Conservation (phyloP, 306 rosid species). For the Medicago arabica region DNA sequence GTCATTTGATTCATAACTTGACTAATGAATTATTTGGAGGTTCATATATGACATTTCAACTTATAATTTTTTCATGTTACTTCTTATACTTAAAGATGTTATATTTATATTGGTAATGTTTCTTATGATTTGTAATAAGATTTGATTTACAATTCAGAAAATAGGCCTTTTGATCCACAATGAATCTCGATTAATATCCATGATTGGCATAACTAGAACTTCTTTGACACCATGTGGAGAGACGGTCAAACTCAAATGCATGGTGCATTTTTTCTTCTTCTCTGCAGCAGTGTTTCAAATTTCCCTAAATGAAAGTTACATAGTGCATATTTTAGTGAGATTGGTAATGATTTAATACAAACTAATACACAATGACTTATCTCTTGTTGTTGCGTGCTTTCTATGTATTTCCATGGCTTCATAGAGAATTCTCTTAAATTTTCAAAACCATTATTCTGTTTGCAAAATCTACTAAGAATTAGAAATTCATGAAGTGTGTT, state of each 20-base stretch:
- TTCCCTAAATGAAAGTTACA: not conserved
- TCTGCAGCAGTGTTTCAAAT: not conserved
- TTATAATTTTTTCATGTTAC: not conserved
- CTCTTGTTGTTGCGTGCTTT: slow-evolving; percentile 34
- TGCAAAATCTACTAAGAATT: not conserved
- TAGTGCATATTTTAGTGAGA: not conserved
- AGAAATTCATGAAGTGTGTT: slow-evolving; percentile 4
- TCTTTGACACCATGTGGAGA: slow-evolving; percentile 6
- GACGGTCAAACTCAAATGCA: slow-evolving; percentile 8
- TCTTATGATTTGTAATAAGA: not conserved
- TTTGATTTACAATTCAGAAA: not conserved
- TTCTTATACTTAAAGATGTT: not conserved
- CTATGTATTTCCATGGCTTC: not conserved
- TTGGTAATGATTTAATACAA: not conserved
- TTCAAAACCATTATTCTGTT: not conserved
- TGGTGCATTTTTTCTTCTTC: not conserved
- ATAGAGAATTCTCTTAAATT: not conserved
- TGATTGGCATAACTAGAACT: not conserved
- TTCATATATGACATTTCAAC: not conserved
- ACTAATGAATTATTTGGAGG: not conserved
- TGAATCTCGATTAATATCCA: not conserved
- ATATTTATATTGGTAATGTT: not conserved
- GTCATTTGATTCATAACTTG: not conserved
- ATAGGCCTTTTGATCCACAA: not conserved
- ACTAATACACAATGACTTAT: not conserved